These are phyloP conservation scores for Hypoxylon sp. DNA, from an alignment of 2,329 filamentous ascomycete genomes.

Conservation along the genomic window DNA sequence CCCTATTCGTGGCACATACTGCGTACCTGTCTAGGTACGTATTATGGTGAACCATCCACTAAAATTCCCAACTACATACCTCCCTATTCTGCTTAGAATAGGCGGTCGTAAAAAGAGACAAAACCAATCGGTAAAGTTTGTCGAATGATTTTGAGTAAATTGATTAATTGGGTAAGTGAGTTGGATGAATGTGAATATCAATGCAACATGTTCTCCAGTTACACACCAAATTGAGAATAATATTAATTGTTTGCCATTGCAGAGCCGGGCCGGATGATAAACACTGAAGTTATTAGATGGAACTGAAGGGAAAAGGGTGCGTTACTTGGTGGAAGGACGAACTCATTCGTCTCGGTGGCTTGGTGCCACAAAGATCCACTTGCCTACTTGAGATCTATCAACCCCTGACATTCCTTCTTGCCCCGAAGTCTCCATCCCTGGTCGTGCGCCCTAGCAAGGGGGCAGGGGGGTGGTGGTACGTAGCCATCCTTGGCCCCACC, in stretches of 20 bases:
- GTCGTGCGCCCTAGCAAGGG: conserved; percentile 14
- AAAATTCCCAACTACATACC: conserved; percentile 3
- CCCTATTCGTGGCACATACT: conserved; percentile 26
- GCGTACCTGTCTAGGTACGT: background rate
- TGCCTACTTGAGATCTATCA: conserved; percentile 37
- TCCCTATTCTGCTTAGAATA: conserved; percentile 18
- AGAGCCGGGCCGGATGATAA: conserved; percentile 28
- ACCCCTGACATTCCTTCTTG: conserved; percentile 40
- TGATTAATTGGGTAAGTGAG: conserved; percentile 30
- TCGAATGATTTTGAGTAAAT: conserved; percentile 23
- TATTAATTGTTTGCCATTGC: conserved; percentile 16
- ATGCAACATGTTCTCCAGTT: conserved; percentile 28
- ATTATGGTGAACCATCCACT: conserved; percentile 5
- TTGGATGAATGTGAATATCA: conserved; percentile 8
- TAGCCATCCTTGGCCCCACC: conserved; percentile 29
- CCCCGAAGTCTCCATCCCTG: conserved; percentile 30
- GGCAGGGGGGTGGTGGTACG: conserved; percentile 19
- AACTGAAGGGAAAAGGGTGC: conserved; percentile 30
- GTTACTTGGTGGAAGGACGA: background rate
- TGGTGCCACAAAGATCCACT: conserved; percentile 43
- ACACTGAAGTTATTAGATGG: conserved; percentile 27
- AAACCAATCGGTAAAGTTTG: conserved; percentile 24
- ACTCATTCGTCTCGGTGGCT: conserved; percentile 42
- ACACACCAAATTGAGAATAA: conserved; percentile 9
- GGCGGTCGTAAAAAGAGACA: conserved; percentile 5